Conservation (phyloP, 2,329 filamentous ascomycete genomes). For the Cadophora sp. region DNA sequence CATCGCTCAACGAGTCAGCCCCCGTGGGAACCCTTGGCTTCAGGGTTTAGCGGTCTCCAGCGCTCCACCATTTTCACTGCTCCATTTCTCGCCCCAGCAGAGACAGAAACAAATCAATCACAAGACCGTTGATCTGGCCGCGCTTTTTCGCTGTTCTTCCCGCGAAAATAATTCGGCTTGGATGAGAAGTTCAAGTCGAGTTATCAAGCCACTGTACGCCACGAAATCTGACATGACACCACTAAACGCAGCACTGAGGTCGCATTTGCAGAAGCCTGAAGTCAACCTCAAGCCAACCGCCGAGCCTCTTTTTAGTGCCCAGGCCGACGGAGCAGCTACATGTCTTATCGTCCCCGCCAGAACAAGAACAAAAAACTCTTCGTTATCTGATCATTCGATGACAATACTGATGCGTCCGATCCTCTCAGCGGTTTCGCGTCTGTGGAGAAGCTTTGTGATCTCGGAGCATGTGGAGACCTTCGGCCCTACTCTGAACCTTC, state of each 20-base stretch:
- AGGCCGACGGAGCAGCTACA: neutral
- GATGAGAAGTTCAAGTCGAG: neutral
- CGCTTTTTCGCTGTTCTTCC: neutral
- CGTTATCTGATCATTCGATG: neutral
- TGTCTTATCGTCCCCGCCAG: neutral
- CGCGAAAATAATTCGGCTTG: neutral
- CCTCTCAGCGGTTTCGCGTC: neutral
- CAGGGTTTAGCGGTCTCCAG: neutral
- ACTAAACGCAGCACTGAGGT: neutral
- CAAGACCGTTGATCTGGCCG: conserved; percentile 4
- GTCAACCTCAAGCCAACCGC: conserved; percentile 2
- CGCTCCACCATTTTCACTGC: conserved; percentile 7
- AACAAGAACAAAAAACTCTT: neutral
- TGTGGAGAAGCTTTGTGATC: neutral
- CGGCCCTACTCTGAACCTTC: conserved; percentile 12
- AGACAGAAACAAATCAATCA: neutral
- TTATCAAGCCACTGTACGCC: neutral
- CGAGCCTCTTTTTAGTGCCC: conserved; percentile 3
- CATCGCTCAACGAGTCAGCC: conserved; percentile 7
- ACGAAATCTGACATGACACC: conserved; percentile 1
- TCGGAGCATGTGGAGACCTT: neutral
- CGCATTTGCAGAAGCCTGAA: neutral
- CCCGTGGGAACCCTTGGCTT: conserved; percentile 3
- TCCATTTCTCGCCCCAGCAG: conserved; percentile 5
- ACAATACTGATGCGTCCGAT: neutral